Evolutionary conservation across 306 rosid genomes (phyloP).

Genomic region (Dryas octopetala): DNA sequence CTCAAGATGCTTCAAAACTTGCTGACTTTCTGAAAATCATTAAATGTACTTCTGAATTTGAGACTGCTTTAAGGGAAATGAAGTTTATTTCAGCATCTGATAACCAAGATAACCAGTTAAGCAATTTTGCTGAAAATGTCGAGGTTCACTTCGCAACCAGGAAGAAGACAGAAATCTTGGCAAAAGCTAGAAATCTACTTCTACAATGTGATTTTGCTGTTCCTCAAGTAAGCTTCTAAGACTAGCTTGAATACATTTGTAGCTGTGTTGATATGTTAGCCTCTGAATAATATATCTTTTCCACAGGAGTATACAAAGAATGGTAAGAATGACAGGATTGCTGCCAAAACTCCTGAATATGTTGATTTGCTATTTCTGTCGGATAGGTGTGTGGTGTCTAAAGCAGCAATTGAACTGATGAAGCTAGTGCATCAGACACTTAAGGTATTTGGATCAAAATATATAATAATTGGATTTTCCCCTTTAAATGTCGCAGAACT

Average conservation of each 20-base stretch:
- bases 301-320: slow-evolving; percentile 60
- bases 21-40: slow-evolving; percentile 80
- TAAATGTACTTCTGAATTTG: slow-evolving; percentile 66
- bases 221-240: slow-evolving; percentile 60
- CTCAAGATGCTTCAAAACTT: slow-evolving; percentile 93
- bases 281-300: slow-evolving; percentile 27
- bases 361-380: slow-evolving; percentile 78
- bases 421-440: slow-evolving; percentile 85
- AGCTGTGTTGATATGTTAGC: slow-evolving; percentile 20
- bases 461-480: slow-evolving; percentile 4
- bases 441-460: slow-evolving; percentile 45
- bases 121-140: slow-evolving; percentile 79
- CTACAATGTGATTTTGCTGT: slow-evolving; percentile 75
- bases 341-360: slow-evolving; percentile 46
- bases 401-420: slow-evolving; percentile 76
- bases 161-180: slow-evolving; percentile 84
- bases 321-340: slow-evolving; percentile 44
- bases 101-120: slow-evolving; percentile 62
- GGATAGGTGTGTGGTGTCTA: slow-evolving; percentile 79
- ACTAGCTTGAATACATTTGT: slow-evolving; percentile 17
- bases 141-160: slow-evolving; percentile 96
- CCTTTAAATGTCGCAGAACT: background rate
- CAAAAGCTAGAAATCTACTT: slow-evolving; percentile 78
- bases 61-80: slow-evolving; percentile 62
- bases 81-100: slow-evolving; percentile 71